Base-by-base conservation (phyloP, 228 moss, liverwort and hornwort genomes). In the Sphagnum magellanicum region DNA sequence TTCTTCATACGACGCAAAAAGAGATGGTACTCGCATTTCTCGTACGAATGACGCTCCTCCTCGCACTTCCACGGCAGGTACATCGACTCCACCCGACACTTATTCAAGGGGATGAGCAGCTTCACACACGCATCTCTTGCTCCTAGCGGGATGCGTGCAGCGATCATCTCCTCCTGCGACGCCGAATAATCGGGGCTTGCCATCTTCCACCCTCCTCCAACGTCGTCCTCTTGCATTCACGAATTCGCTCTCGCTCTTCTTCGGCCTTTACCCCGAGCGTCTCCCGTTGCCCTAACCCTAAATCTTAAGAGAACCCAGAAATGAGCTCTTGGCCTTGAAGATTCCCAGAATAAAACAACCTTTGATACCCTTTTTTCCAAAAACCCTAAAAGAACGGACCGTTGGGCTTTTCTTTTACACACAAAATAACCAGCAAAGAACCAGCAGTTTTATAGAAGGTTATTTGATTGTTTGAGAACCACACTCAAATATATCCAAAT, bases 31-130 rank as follows among this genome's bases (percentile, higher is more conserved):
- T 85, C 83, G 70, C 83, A 80, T 64, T 80, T 84, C 70, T 84
- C 83, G 65, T 84, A 84, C 6, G 70, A 13, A 64, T 85, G 85
- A 5, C 85, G 76, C 67, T 76, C 61, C 66, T 85, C 76, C 50
- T 52, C 81, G 64, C 85, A 85, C 71, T 81, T 85, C 85, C 81
- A 85, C 11, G 85, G 85, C 67, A 85, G 14, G 52, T 70, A 85
- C 52, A 68, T 76, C 53, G 66, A 71, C 50, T 76, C 65, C 4
- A 5, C 16, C 59, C 85, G 70, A 64, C 85, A 85, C 52, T 78
- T 76, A 76, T 85, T 85, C 46, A 85, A 72, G 16, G 85, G 85
- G 46, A 85, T 79, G 50, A 85, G 64, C 63, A 81, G 51, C 61
- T 76, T 75, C 10, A 81, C 85, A 65, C 85, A 85, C 6, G 70